Evolutionary conservation across 83 land plant genomes (phyloP).

Genomic region (Thuja plicata): DNA sequence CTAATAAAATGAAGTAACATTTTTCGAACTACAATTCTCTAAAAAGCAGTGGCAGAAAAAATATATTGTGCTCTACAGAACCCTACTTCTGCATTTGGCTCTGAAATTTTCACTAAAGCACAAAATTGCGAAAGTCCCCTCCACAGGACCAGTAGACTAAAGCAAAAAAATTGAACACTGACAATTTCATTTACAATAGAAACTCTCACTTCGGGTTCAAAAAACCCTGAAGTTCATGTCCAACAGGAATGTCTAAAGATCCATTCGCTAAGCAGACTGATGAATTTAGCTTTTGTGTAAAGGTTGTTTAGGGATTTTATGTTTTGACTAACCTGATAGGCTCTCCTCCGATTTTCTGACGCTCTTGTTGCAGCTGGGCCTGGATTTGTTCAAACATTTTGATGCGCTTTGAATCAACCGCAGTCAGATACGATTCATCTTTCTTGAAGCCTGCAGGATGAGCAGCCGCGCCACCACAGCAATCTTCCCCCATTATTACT

Average conservation of each 20-base stretch:
- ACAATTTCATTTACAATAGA: not conserved
- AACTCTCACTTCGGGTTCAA: not conserved
- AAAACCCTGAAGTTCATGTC: not conserved
- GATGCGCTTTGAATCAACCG: constrained; percentile 67
- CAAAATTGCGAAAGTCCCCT: not conserved
- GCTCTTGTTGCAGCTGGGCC: constrained; percentile 27
- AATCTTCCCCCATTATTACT: too few species aligned
- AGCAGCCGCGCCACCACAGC: not conserved
- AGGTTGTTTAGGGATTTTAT: not conserved
- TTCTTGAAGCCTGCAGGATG: not conserved
- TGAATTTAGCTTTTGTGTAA: not conserved
- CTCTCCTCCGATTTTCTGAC: constrained; percentile 48
- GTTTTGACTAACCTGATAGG: constrained; percentile 55
- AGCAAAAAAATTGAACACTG: not conserved
- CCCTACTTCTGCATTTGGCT: not conserved
- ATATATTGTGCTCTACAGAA: not conserved
- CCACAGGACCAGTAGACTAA: not conserved
- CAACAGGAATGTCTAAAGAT: not conserved
- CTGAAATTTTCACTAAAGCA: not conserved
- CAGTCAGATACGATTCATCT: constrained; percentile 33
- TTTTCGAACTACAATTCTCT: not conserved
- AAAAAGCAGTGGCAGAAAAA: not conserved
- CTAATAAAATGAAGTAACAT: not conserved
- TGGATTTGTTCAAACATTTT: constrained; percentile 60
- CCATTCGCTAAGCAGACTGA: not conserved